Percentiles rank a stretch among this genome's conserved stretches.
Conservation (phyloP, 805 yeast genomes). For the Torulaspora delbrueckii region DNA sequence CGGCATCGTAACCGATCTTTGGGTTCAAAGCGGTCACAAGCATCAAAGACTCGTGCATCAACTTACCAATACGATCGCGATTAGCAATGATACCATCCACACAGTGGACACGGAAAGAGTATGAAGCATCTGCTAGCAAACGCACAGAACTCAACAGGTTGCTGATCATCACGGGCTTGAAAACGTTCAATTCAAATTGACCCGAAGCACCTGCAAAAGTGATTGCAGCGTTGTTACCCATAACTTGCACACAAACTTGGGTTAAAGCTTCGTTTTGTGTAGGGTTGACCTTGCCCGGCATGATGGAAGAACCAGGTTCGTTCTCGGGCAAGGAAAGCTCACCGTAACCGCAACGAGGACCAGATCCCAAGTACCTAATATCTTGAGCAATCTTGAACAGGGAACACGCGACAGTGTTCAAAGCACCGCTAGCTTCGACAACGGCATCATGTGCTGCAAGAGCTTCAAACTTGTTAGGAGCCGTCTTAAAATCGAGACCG, state of each 20-base stretch:
- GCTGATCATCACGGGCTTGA: slow-evolving; percentile 92
- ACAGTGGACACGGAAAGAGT: slow-evolving; percentile 91
- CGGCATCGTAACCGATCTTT: slow-evolving; percentile 96
- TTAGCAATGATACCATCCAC: slow-evolving; percentile 93
- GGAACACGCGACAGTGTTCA: slow-evolving; percentile 91
- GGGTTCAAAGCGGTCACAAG: slow-evolving; percentile 98
- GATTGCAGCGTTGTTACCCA: slow-evolving; percentile 93
- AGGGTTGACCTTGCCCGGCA: slow-evolving; percentile 99
- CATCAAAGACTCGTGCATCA: slow-evolving; percentile 93
- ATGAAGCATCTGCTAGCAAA: slow-evolving; percentile 80
- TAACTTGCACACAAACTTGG: slow-evolving; percentile 96
- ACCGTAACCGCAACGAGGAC: slow-evolving; percentile 99
- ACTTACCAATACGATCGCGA: slow-evolving; percentile 76
- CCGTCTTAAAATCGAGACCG: slow-evolving; percentile 84
- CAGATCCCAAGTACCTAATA: slow-evolving; percentile 96
- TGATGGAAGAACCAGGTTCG: slow-evolving; percentile 98
- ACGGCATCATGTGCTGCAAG: slow-evolving; percentile 98
- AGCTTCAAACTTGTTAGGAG: slow-evolving; percentile 98
- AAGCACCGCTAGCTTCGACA: slow-evolving; percentile 95
- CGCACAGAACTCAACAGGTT: slow-evolving; percentile 85
- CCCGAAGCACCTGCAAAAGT: slow-evolving; percentile 98
- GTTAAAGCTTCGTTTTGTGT: slow-evolving; percentile 98
- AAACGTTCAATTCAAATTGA: slow-evolving; percentile 96
- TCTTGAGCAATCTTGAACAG: slow-evolving; percentile 96
- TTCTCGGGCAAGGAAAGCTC: slow-evolving; percentile 93